These are phyloP conservation scores for Jatropha multifida DNA, from an alignment of 441 rosid species.

Conservation along the genomic window DNA sequence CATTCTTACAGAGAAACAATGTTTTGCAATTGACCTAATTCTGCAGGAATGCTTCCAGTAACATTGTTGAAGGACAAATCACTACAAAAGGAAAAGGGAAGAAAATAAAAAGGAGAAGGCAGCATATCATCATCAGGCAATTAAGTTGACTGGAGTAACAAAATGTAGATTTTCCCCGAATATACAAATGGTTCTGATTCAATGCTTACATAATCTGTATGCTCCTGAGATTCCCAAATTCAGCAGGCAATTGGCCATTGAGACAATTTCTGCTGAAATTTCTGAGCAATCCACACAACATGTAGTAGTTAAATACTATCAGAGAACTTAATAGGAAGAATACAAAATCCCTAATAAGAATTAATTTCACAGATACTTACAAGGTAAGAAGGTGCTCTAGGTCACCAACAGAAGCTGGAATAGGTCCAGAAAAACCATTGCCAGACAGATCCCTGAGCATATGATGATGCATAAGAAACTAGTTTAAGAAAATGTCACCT, in stretches of 20 bases:
- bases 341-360: background rate
- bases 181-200: background rate
- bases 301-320: background rate
- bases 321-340: background rate
- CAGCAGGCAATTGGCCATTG: slow-evolving; percentile 60
- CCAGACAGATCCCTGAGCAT: slow-evolving; percentile 74
- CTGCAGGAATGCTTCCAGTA: slow-evolving; percentile 66
- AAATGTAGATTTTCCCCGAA: background rate
- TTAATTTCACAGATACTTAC: slow-evolving; percentile 38
- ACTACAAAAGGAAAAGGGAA: slow-evolving; percentile 30
- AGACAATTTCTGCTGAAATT: slow-evolving; percentile 75
- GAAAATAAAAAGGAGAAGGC: background rate
- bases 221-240: slow-evolving; percentile 82
- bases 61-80: slow-evolving; percentile 75
- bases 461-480: background rate
- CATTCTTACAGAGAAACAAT: slow-evolving; percentile 65
- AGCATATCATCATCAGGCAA: too few species aligned
- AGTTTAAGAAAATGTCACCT: background rate
- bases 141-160: background rate
- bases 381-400: slow-evolving; percentile 89
- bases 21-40: slow-evolving; percentile 84
- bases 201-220: slow-evolving; percentile 63
- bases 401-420: slow-evolving; percentile 78
- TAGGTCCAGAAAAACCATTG: slow-evolving; percentile 66
- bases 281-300: slow-evolving; percentile 33